A percentile compares a stretch with the other conserved stretches of the same genome.
phyloP scores from a whole-genome alignment of 257 asterid species.

The Gentiana dahurica region DNA sequence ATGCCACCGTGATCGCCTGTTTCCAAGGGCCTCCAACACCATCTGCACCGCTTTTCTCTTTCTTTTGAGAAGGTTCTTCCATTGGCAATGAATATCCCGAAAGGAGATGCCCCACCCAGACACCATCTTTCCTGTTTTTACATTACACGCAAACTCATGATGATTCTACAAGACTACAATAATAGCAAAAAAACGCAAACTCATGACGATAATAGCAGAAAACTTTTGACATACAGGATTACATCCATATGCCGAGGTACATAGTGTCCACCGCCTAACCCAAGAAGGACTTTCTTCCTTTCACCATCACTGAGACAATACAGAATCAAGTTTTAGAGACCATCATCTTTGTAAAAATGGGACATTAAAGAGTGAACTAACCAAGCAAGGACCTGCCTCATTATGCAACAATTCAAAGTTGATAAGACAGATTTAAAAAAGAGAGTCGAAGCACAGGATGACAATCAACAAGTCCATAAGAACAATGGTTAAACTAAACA shows the following conservation, averaged over 20 bases:
- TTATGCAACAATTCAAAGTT: neutral
- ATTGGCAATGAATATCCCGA: constrained; percentile 91
- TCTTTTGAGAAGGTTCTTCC: constrained; percentile 81
- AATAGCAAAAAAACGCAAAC: neutral
- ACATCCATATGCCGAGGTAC: constrained; percentile 94
- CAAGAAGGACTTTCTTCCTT: constrained; percentile 68
- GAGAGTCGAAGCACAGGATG: constrained; percentile 1
- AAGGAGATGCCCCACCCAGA: constrained; percentile 89
- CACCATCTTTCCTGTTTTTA: constrained; percentile 50
- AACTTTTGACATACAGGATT: constrained; percentile 41
- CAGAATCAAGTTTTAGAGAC: neutral
- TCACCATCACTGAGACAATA: constrained; percentile 28
- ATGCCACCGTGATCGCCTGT: constrained; percentile 72
- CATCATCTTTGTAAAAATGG: too few relatives aligned
- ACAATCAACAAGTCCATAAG: neutral
- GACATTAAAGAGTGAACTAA: neutral
- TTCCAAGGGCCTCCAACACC: constrained; percentile 83
- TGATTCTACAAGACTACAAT: too few relatives aligned
- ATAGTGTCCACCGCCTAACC: constrained; percentile 97
- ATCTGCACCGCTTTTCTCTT: constrained; percentile 33
- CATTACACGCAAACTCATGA: constrained; percentile 4
- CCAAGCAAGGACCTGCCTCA: neutral
- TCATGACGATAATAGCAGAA: neutral
- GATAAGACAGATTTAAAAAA: neutral
- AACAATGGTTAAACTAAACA: too few relatives aligned